Conservation (phyloP, 345 rosid genomes). For the Atalantia buxifolia region DNA sequence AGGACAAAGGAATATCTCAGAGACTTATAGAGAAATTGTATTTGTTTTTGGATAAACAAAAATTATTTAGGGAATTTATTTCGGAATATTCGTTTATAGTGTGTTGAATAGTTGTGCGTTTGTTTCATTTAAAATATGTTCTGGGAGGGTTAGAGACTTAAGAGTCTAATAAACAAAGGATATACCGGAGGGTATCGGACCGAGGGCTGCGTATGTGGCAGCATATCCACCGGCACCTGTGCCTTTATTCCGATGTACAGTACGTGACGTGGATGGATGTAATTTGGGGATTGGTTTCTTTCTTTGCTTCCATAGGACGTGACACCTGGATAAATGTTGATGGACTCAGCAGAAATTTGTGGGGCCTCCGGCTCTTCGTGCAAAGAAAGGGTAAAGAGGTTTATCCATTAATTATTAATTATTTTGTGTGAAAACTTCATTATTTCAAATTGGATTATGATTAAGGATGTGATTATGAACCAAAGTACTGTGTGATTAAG, state of each 20-base stretch:
- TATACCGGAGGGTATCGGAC: constrained; percentile 25
- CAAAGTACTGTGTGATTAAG: no score
- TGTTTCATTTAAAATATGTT: neutral
- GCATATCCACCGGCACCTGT: constrained; percentile 45
- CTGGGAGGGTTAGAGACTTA: neutral
- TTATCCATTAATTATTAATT: neutral
- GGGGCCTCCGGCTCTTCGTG: neutral
- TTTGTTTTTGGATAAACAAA: neutral
- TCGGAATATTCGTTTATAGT: constrained; percentile 33
- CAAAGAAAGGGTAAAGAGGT: neutral
- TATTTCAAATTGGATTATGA: no score
- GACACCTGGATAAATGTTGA: neutral
- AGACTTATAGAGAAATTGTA: neutral
- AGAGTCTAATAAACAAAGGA: constrained; percentile 8
- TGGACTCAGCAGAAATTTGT: neutral
- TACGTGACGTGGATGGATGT: constrained; percentile 10
- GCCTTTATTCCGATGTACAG: constrained; percentile 21
- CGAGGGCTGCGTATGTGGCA: neutral
- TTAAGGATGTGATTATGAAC: no score
- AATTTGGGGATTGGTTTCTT: neutral
- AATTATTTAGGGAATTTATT: constrained; percentile 12
- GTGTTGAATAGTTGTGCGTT: neutral
- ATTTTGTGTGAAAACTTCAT: neutral
- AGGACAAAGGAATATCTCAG: neutral
- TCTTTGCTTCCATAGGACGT: neutral